Evolutionary conservation across 495 filamentous ascomycete species (phyloP).

Genomic region (Pyrenula aspistea): DNA sequence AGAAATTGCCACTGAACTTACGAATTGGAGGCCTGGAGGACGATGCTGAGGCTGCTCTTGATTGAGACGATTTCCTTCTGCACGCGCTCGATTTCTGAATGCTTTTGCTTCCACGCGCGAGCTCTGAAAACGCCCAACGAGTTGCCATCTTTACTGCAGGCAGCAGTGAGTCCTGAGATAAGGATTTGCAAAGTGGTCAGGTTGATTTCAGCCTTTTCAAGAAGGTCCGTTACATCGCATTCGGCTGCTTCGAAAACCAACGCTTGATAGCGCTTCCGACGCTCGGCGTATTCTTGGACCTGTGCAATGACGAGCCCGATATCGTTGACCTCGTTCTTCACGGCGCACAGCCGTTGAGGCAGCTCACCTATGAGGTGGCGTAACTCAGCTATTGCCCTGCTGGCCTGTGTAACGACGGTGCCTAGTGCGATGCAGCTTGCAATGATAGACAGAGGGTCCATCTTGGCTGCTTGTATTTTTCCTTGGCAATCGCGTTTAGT

Average conservation of each 20-base stretch:
- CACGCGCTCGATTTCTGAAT: too few relatives aligned
- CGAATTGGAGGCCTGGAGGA: too few relatives aligned
- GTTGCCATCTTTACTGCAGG: neutral
- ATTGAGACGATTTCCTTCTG: too few relatives aligned
- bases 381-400: neutral
- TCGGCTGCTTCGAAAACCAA: too few relatives aligned
- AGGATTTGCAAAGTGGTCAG: neutral
- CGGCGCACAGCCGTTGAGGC: constrained; percentile 4
- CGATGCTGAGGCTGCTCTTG: too few relatives aligned
- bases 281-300: constrained; percentile 5
- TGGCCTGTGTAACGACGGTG: neutral
- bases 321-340: constrained; percentile 14
- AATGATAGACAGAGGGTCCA: neutral
- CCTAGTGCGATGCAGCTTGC: neutral
- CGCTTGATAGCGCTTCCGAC: neutral
- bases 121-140: too few relatives aligned
- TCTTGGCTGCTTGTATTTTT: neutral
- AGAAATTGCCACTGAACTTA: too few relatives aligned
- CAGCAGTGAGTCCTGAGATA: neutral
- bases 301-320: constrained; percentile 10
- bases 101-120: too few relatives aligned
- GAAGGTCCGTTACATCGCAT: too few relatives aligned
- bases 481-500: neutral
- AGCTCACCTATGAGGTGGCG: neutral
- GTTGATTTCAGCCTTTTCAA: neutral